phyloP scores from a whole-genome alignment of 2,329 filamentous ascomycete species.

The Aspergillus alliaceus region DNA sequence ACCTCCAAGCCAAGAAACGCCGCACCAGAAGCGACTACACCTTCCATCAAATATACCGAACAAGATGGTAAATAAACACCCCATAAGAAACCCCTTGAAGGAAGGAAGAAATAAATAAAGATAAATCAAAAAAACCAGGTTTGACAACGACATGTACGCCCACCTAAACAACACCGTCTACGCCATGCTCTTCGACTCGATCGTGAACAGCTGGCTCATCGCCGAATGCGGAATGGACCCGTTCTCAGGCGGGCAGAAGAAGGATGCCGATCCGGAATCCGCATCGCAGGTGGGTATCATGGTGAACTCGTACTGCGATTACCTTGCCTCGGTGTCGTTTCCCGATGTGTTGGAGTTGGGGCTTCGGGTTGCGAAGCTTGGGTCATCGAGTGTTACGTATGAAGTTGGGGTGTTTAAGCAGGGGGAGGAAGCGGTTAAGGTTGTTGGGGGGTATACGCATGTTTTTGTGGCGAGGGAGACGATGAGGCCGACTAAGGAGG shows the following conservation, averaged over 20 bases:
- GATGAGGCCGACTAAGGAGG: constrained; percentile 65
- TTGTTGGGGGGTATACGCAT: constrained; percentile 83
- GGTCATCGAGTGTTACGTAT: constrained; percentile 83
- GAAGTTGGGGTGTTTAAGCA: constrained; percentile 84
- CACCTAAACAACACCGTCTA: constrained; percentile 93
- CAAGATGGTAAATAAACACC: constrained; percentile 68
- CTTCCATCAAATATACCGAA: constrained; percentile 78
- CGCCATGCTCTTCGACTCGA: constrained; percentile 82
- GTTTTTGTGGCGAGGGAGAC: constrained; percentile 80
- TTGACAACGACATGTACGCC: constrained; percentile 92
- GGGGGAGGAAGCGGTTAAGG: constrained; percentile 71
- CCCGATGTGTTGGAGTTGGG: constrained; percentile 80
- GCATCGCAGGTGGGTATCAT: constrained; percentile 72
- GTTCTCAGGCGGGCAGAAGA: no score
- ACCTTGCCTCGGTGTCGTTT: constrained; percentile 77
- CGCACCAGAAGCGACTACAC: constrained; percentile 68
- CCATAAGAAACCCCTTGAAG: not conserved
- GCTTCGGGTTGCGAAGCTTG: constrained; percentile 78
- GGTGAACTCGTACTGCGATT: constrained; percentile 82
- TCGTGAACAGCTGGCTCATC: constrained; percentile 87
- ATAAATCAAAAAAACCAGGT: constrained; percentile 52
- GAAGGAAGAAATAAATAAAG: constrained; percentile 6
- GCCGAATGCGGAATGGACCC: constrained; percentile 73
- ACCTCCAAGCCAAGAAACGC: constrained; percentile 58
- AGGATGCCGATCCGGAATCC: no score